Base-by-base conservation (phyloP, 2,329 filamentous ascomycete genomes). In the Calonectria hawksworthii region DNA sequence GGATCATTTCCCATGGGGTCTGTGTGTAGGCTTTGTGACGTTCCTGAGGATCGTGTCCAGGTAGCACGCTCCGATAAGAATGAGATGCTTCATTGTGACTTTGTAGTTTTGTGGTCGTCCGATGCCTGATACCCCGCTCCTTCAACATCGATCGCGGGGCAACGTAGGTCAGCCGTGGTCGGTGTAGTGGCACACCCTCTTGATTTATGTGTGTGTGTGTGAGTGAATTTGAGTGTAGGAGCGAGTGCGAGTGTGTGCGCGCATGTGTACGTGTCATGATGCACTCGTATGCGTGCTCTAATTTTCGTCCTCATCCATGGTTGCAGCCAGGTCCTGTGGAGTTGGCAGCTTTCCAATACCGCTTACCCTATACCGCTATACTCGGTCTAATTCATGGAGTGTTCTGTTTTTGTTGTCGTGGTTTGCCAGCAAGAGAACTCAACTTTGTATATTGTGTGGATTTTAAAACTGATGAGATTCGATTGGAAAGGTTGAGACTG, bases 21-120 rank as follows among this genome's bases (percentile, higher is more conserved):
- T 36, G 30, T 23, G 50, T 41, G 51, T 41, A 65, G 56, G 74
- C 75, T 68, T 56, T 68, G 64, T 61, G 66, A 83, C 89, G 83
- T 86, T 89, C 92, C 88, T 92, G 51, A 94, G 86, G 73, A 95
- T 93, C 2, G 92, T 95, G 83, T 95, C 93, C 47, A 94, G 85
- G 84, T 94, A 94, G 78, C 92, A 93, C 32, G 92, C 92, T 28
- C 93, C 93, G 56, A 93, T 87, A 59, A 92, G 89, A 67, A 94
- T 85, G 75, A 95, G 86, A 77, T 91, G 89, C 84, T 88, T 89
- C 86, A 89, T 90, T 52, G 41, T 74, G 72, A 50, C 34, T 56
- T 67, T 36, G 70, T 54, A 16, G 26, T 21, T 54, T 54, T 32
- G 26, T 4, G 30, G 51, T 13, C n/a, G 14, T 47, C n/a, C 44